Evolutionary conservation across 768 basidiomycete genomes (phyloP), one percentile per base, ranked within the genome.

Genomic region (Suillus decipiens): DNA sequence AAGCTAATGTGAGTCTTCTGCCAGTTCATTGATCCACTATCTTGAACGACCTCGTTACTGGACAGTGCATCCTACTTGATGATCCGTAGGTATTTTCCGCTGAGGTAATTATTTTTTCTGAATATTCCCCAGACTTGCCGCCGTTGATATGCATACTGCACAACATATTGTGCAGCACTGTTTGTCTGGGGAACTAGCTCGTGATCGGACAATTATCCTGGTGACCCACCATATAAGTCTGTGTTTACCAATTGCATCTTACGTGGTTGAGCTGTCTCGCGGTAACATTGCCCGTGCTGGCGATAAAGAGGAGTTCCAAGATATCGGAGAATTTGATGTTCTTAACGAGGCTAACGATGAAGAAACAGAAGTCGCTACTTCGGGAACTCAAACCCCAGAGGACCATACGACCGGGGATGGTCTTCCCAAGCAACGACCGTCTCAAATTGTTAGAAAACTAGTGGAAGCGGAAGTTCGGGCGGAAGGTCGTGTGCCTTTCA

Each of bases 141-240:
- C 89, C 0, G 89, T 90, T 2, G 89, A 90, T 70, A 89, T 89
- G 83, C 89, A 92, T 66, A 91, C 90, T 0, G 89, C 90, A 8
- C 82, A 83, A 50, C 87, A 89, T 67, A 73, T 96, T 22, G 86
- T 90, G 61, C 75, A 79, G 15, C 77, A 84, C 41, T 92, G 90
- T 65, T 75, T 95, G 17, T 77, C 78, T 10, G 88, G 93, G 9
- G 74, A 80, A 1, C 79, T 95, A 17, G 84, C 88, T 64, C 75
- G 76, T 17, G 82, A 80, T 58, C 80, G 93, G 17, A 95, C 93
- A 0, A 82, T 94, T 66, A 82, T 95, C 63, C 81, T 96, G 19
- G 91, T 95, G 59, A 94, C 93, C 0, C 93, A 96, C 71, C 90
- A 93, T 69, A 84, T 92, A 62, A 82, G 80, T 39, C 80, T 94